These are phyloP conservation scores for Rhodocollybia butyracea DNA, from an alignment of 768 basidiomycete species.

Conservation along the genomic window DNA sequence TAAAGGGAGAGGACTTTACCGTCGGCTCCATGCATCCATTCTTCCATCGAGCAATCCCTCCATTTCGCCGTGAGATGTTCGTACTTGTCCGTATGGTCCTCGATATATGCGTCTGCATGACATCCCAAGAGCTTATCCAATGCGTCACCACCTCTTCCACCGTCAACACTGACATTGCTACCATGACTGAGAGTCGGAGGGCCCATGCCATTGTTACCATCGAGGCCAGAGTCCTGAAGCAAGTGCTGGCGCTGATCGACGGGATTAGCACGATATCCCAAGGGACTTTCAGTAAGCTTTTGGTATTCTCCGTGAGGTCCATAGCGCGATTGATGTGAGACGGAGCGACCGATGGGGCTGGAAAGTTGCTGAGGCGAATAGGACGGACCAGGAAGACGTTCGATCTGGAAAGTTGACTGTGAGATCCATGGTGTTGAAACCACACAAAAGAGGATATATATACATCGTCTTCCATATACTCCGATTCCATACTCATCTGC, in stretches of 20 bases:
- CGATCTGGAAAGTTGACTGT: background rate
- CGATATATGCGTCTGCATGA: constrained; percentile 41
- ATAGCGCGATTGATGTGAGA: background rate
- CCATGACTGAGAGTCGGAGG: background rate
- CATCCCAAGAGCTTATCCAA: constrained; percentile 32
- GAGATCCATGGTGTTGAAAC: background rate
- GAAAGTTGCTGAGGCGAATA: constrained; percentile 5
- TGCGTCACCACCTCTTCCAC: background rate
- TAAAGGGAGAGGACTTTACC: constrained; percentile 28
- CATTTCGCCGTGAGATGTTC: constrained; percentile 42
- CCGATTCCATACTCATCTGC: background rate
- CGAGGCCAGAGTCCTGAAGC: background rate
- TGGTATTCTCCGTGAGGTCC: background rate
- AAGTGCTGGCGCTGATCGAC: background rate
- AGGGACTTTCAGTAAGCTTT: background rate
- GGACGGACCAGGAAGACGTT: background rate
- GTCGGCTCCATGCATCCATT: constrained; percentile 54
- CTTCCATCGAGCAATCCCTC: constrained; percentile 46
- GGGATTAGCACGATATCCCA: background rate
- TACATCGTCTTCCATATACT: constrained; percentile 4
- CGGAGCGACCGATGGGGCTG: background rate
- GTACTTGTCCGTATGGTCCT: constrained; percentile 39
- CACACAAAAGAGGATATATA: background rate
- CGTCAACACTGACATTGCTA: background rate
- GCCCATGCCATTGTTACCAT: background rate